Percentiles rank a stretch among this genome's conserved stretches.
phyloP scores from a whole-genome alignment of 2,329 filamentous ascomycete genomes.

The Botrytis deweyae region DNA sequence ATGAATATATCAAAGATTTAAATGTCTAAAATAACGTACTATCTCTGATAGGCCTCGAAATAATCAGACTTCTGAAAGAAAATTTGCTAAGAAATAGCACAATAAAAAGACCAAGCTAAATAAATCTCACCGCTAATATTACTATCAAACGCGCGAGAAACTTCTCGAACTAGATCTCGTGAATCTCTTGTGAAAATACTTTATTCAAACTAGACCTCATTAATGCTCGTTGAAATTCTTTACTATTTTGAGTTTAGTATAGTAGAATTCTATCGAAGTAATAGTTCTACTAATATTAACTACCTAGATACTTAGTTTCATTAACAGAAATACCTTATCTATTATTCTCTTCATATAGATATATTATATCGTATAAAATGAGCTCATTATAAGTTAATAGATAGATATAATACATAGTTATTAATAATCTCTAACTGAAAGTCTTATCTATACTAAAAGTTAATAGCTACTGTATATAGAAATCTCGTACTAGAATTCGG shows the following conservation, averaged over 20 bases:
- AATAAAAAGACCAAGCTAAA: background rate
- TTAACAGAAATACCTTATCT: background rate
- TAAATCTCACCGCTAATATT: rapidly evolving
- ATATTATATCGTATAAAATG: background rate
- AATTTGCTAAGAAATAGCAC: background rate
- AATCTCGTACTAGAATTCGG: background rate
- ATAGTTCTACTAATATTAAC: background rate
- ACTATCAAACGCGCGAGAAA: too few relatives aligned
- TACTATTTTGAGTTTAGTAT: background rate
- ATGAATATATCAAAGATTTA: background rate
- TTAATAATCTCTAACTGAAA: background rate
- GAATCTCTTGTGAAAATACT: background rate
- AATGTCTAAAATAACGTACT: background rate
- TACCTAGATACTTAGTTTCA: background rate
- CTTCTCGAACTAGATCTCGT: background rate
- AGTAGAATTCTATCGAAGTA: background rate
- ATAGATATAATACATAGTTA: too few relatives aligned
- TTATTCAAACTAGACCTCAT: background rate
- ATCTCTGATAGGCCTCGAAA: background rate
- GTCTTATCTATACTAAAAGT: background rate
- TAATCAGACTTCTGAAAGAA: background rate
- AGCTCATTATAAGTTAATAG: background rate
- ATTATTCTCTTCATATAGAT: too few relatives aligned
- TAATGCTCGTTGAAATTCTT: rapidly evolving
- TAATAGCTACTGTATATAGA: background rate